Base-by-base conservation (phyloP, 2,329 filamentous ascomycete genomes). In the Cytospora chrysosperma region DNA sequence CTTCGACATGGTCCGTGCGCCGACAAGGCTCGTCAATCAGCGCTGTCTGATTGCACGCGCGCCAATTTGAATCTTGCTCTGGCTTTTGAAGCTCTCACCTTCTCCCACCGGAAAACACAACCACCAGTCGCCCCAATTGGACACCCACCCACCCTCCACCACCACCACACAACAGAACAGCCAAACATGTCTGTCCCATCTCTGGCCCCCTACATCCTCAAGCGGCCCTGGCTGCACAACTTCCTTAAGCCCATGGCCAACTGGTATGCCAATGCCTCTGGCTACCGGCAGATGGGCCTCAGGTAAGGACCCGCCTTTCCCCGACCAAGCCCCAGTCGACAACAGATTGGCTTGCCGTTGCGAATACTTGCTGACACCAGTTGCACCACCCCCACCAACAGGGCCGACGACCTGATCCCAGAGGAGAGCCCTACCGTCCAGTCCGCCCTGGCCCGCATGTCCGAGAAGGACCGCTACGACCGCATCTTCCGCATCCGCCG, bases 401-500 rank as follows among this genome's bases (percentile, higher is more conserved):
- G 95, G 79, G 88, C 89, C 84, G 95, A 99, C 80, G 95, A 99
- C 77, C 81, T 99, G 76, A 91, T 97, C 76, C 87, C 91, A 76
- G 95, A 99, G 81, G 95, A 99, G 82, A 90, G 85, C 83, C 91
- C 95, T 73, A 81, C 84, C 64, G 92, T 97, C 73, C 89, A 95
- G 79, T 85, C 89, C 72, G 95, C 95, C 68, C 86, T 99, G 74
- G 91, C 91, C 85, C 92, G 95, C 77, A 90, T 99, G 67, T 87
- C 91, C 64, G 85, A 92, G 73, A 92, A 96, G 84, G 92, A 95
- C 77, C 85, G 89, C 73, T 98, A 98, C 82, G 95, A 99, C 83
- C 94, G 95, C 77, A 88, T 98, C 77, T 99, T 93, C 89, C 93
- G 95, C 75, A 87, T 99, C 79, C 92, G 95, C 82, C 89, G 95